phyloP scores from a whole-genome alignment of 2,329 filamentous ascomycete species.

The Metarhizium anisopliae region DNA sequence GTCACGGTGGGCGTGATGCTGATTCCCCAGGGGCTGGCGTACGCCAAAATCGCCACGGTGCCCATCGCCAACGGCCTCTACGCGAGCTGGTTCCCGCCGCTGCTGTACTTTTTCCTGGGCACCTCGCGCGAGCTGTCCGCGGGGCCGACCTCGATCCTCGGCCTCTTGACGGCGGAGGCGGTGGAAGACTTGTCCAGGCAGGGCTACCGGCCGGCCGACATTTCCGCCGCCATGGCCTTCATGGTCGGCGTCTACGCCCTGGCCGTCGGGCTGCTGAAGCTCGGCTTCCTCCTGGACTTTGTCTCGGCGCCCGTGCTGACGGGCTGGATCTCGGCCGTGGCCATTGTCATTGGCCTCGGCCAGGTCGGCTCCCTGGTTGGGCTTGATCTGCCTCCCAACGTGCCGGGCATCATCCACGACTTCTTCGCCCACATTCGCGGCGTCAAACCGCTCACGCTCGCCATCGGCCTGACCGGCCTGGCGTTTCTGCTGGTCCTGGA shows the following conservation, averaged over 20 bases:
- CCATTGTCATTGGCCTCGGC: slow-evolving; percentile 56
- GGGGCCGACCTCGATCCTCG: slow-evolving; percentile 56
- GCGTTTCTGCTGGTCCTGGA: slow-evolving; percentile 47
- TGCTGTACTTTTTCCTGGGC: slow-evolving; percentile 50
- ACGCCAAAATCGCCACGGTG: slow-evolving; percentile 53
- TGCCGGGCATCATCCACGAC: slow-evolving; percentile 49
- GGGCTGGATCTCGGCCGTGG: slow-evolving; percentile 58
- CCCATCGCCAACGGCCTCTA: slow-evolving; percentile 52
- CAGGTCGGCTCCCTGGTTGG: slow-evolving; percentile 55
- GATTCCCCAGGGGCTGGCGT: slow-evolving; percentile 50
- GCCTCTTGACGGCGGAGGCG: slow-evolving; percentile 53
- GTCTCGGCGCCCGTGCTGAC: slow-evolving; percentile 55
- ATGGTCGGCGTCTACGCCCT: slow-evolving; percentile 55
- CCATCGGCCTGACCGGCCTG: slow-evolving; percentile 49
- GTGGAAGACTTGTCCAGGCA: slow-evolving; percentile 39
- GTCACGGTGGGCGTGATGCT: slow-evolving; percentile 51
- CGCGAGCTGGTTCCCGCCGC: slow-evolving; percentile 49
- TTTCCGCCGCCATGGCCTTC: slow-evolving; percentile 53
- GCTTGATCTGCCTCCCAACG: slow-evolving; percentile 39
- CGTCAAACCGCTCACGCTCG: slow-evolving; percentile 49
- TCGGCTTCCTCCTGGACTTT: slow-evolving; percentile 58
- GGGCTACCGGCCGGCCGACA: slow-evolving; percentile 43
- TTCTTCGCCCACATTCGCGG: slow-evolving; percentile 47
- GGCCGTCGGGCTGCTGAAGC: slow-evolving; percentile 49
- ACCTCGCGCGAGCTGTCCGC: slow-evolving; percentile 52